Evolutionary conservation across 495 filamentous ascomycete genomes (phyloP).

Genomic region (Alectoria sarmentosa): DNA sequence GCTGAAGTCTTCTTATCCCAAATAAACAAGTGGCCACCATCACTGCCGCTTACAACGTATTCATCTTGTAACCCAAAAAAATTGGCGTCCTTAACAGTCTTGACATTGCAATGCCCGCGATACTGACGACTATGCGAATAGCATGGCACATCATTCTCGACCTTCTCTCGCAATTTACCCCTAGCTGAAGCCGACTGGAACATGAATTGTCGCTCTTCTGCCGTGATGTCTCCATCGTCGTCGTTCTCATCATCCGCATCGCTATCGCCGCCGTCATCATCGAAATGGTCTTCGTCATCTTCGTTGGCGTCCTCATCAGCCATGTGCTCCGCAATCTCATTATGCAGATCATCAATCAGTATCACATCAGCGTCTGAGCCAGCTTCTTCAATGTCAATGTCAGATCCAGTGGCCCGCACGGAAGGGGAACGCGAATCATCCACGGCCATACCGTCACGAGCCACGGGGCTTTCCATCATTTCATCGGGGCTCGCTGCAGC

Average conservation of each 20-base stretch:
- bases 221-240: slow-evolving; percentile 28
- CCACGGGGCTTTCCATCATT: background rate
- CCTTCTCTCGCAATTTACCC: slow-evolving; percentile 35
- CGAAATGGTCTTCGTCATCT: slow-evolving; percentile 32
- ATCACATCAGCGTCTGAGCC: slow-evolving; percentile 24
- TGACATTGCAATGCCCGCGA: slow-evolving; percentile 64
- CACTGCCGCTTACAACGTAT: slow-evolving; percentile 66
- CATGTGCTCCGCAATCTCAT: slow-evolving; percentile 30
- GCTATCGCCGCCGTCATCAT: slow-evolving; percentile 30
- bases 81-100: slow-evolving; percentile 71
- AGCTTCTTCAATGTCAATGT: slow-evolving; percentile 25
- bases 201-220: slow-evolving; percentile 32
- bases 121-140: slow-evolving; percentile 52
- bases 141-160: slow-evolving; percentile 51
- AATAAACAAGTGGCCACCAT: slow-evolving; percentile 65
- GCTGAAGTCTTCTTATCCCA: slow-evolving; percentile 59
- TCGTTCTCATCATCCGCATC: slow-evolving; percentile 34
- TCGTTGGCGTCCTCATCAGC: slow-evolving; percentile 32
- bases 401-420: slow-evolving; percentile 6
- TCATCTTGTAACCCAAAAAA: slow-evolving; percentile 67
- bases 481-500: background rate
- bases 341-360: slow-evolving; percentile 27
- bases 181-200: slow-evolving; percentile 34
- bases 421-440: slow-evolving; percentile 6
- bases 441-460: background rate